Evolutionary conservation across 192 early-diverging fungal genomes (phyloP).

Genomic region (Diversispora epigaea): DNA sequence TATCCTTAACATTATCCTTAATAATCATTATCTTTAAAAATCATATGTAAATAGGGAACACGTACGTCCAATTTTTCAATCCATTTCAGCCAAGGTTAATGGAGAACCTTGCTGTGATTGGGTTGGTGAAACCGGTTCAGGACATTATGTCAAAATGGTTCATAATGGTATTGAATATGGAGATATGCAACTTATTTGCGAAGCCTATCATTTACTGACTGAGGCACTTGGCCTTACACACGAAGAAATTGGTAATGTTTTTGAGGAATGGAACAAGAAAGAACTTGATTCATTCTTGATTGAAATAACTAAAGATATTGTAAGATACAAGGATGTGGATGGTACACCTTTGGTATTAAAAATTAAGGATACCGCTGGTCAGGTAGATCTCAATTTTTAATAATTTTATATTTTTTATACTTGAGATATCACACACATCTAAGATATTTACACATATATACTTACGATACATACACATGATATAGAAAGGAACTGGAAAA

Average conservation of each 20-base stretch:
- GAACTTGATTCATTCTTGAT: constrained; percentile 97
- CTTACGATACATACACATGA: too few relatives aligned
- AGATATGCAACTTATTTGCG: constrained; percentile 98
- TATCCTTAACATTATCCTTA: too few relatives aligned
- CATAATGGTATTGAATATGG: constrained; percentile 99
- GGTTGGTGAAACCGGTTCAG: constrained; percentile 96
- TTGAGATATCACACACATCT: background rate
- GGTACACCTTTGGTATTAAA: constrained; percentile 86
- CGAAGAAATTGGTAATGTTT: constrained; percentile 89
- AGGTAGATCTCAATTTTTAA: constrained; percentile 44
- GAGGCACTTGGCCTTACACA: constrained; percentile 75
- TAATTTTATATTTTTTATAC: background rate
- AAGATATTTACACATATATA: too few relatives aligned
- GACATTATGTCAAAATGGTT: constrained; percentile 99
- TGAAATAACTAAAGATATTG: constrained; percentile 93
- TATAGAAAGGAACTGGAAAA: constrained; percentile 91
- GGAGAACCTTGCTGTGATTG: constrained; percentile 97
- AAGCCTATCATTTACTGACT: constrained; percentile 93
- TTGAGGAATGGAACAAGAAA: constrained; percentile 95
- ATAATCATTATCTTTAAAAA: too few relatives aligned
- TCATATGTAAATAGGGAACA: constrained; percentile 54
- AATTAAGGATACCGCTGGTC: constrained; percentile 95
- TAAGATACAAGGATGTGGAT: constrained; percentile 90
- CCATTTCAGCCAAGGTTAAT: constrained; percentile 82
- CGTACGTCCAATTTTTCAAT: constrained; percentile 96